phyloP scores from a whole-genome alignment of 495 filamentous ascomycete species.

The Hypoxylon fuscum region DNA sequence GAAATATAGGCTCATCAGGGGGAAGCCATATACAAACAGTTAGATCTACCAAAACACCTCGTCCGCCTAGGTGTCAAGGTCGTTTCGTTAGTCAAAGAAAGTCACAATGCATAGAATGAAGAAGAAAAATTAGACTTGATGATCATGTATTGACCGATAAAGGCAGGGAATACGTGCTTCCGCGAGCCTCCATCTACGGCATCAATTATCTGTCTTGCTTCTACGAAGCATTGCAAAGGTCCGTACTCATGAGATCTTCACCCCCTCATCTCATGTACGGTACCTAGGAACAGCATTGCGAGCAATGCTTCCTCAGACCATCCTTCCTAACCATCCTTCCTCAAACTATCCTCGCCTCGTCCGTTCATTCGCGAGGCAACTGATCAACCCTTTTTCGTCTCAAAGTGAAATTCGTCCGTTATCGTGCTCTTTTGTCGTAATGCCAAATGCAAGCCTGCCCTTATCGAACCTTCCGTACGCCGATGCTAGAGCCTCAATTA shows the following conservation, averaged over 20 bases:
- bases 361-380: conserved; percentile 12
- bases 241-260: no score
- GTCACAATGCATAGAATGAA: background rate
- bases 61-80: no score
- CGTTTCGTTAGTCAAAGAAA: no score
- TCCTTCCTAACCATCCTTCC: no score
- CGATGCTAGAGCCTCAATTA: conserved; percentile 42
- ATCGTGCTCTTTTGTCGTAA: conserved; percentile 24
- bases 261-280: no score
- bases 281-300: no score
- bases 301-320: background rate
- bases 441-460: conserved; percentile 39
- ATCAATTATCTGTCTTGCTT: conserved; percentile 7
- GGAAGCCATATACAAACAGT: no score
- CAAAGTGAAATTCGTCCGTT: conserved; percentile 26
- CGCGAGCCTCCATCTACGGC: conserved; percentile 18
- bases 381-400: conserved; percentile 11
- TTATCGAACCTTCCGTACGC: conserved; percentile 41
- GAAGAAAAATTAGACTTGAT: conserved; percentile 24
- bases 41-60: no score
- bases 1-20: no score
- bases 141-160: conserved; percentile 16
- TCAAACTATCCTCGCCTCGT: no score
- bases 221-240: background rate
- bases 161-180: conserved; percentile 23